These are phyloP conservation scores for Suillus clintonianus DNA, from an alignment of 768 basidiomycete genomes.

Conservation along the genomic window DNA sequence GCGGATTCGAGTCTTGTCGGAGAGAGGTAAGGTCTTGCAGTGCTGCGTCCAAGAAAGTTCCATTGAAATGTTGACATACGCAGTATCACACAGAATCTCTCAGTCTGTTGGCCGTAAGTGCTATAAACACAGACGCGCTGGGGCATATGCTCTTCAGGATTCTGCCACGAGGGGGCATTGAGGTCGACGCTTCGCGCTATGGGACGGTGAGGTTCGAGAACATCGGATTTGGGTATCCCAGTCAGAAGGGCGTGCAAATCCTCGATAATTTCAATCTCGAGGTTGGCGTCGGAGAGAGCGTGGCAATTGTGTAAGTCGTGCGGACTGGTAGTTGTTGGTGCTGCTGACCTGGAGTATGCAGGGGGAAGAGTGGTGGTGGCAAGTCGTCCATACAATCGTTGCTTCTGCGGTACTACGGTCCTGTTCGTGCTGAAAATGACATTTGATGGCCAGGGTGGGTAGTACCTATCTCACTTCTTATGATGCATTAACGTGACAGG, in stretches of 20 bases:
- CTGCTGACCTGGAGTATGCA: constrained; percentile 30
- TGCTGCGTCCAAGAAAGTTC: not conserved
- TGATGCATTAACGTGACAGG: not conserved
- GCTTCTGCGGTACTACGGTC: constrained; percentile 87
- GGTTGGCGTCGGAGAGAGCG: constrained; percentile 80
- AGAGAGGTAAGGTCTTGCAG: constrained; percentile 59
- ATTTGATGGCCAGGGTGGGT: constrained; percentile 80
- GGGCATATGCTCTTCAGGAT: constrained; percentile 48
- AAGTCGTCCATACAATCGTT: constrained; percentile 92
- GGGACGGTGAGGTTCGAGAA: constrained; percentile 81
- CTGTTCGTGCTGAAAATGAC: constrained; percentile 78
- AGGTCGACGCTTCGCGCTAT: constrained; percentile 54
- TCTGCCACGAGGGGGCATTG: constrained; percentile 59
- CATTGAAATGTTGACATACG: constrained; percentile 1
- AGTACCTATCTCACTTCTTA: not conserved
- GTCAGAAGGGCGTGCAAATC: constrained; percentile 76
- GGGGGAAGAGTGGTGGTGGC: constrained; percentile 91
- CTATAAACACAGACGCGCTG: not conserved
- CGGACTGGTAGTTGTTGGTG: constrained; percentile 1
- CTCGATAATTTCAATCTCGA: constrained; percentile 82
- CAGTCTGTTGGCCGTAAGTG: constrained; percentile 86
- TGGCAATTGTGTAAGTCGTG: constrained; percentile 84
- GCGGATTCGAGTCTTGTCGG: constrained; percentile 93
- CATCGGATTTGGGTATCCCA: constrained; percentile 89
- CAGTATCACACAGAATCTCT: constrained; percentile 78